phyloP scores from a whole-genome alignment of 2,329 filamentous ascomycete species.

The Colletotrichum spaethianum region DNA sequence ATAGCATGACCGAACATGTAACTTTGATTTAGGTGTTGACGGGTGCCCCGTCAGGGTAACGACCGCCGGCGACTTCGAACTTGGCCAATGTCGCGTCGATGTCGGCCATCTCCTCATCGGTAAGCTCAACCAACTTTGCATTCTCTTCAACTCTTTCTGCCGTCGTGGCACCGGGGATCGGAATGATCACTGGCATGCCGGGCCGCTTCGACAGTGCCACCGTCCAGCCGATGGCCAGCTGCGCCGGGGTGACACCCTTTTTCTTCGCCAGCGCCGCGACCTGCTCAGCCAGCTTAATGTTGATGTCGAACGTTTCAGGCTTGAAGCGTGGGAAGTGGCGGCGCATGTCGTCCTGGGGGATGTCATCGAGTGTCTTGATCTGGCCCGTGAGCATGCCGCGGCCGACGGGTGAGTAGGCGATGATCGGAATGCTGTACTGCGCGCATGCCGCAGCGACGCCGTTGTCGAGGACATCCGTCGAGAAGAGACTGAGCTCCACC shows the following conservation, averaged over 20 bases:
- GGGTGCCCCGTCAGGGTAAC: constrained; percentile 59
- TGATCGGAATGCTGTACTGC: constrained; percentile 76
- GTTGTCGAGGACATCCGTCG: constrained; percentile 63
- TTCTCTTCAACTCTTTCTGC: constrained; percentile 74
- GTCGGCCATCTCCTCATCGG: constrained; percentile 63
- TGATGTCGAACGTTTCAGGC: constrained; percentile 73
- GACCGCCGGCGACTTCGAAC: constrained; percentile 62
- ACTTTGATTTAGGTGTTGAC: constrained; percentile 52
- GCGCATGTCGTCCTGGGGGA: constrained; percentile 66
- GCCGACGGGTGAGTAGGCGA: constrained; percentile 82
- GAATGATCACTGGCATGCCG: constrained; percentile 72
- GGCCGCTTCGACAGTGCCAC: constrained; percentile 62
- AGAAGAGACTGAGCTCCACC: constrained; percentile 67
- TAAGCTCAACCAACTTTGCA: constrained; percentile 62
- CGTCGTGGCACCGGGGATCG: constrained; percentile 76
- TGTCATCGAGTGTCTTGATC: constrained; percentile 67
- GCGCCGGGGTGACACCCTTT: constrained; percentile 73
- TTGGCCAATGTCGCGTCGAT: constrained; percentile 65
- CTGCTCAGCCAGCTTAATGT: constrained; percentile 72
- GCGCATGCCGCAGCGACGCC: constrained; percentile 69
- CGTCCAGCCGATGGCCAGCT: constrained; percentile 78
- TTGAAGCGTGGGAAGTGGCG: constrained; percentile 71
- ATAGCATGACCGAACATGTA: not conserved
- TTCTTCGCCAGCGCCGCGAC: constrained; percentile 70
- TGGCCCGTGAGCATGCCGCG: constrained; percentile 68